Conservation (phyloP, 75 land plant genomes). For the Cunninghamia lanceolata region DNA sequence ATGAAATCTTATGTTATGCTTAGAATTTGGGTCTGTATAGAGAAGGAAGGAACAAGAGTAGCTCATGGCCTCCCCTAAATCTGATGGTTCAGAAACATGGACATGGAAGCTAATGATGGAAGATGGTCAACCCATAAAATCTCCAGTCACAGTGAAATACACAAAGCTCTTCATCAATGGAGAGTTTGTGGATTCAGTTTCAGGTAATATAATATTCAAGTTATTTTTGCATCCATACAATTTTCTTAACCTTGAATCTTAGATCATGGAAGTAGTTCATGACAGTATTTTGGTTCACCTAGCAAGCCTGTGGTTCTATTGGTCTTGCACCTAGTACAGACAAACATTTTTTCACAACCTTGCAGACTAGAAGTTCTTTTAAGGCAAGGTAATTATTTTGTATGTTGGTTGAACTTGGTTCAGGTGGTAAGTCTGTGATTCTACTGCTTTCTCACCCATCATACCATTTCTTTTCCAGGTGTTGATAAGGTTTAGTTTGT, state of each 20-base stretch:
- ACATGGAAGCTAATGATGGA: not conserved
- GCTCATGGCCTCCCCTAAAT: not conserved
- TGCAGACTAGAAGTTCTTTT: too few species aligned
- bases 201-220: slow-evolving; percentile 29
- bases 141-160: slow-evolving; percentile 23
- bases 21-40: not conserved
- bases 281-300: not conserved
- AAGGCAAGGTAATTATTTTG: too few species aligned
- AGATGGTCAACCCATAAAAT: not conserved
- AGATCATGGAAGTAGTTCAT: not conserved
- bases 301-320: too few species aligned
- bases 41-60: too few species aligned
- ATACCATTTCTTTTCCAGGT: too few species aligned
- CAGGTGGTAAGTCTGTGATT: too few species aligned
- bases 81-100: not conserved
- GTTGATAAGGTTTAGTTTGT: too few species aligned
- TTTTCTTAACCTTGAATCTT: not conserved
- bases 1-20: too few species aligned
- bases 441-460: too few species aligned
- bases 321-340: too few species aligned
- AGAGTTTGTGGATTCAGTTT: slow-evolving; percentile 73
- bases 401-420: too few species aligned
- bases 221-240: not conserved
- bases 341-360: too few species aligned
- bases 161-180: slow-evolving; percentile 79